Evolutionary conservation across 2,329 filamentous ascomycete genomes (phyloP), one percentile per base, ranked within the genome.

Genomic region (Leptographium radiaticola): DNA sequence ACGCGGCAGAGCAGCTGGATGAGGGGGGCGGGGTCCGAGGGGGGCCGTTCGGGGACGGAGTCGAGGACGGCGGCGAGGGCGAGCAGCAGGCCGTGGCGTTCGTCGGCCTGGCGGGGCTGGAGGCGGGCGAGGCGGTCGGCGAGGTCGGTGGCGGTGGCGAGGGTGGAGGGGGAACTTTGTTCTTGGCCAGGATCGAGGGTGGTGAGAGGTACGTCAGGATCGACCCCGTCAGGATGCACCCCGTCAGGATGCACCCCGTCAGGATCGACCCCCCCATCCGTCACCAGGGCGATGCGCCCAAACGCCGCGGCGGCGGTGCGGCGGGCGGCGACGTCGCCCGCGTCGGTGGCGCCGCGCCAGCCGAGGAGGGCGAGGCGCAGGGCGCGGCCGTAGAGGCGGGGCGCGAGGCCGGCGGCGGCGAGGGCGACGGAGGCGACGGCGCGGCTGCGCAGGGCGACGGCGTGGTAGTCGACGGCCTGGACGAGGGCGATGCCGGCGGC

Each of bases 391-490:
- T 83, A 83, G 58, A 87, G 88, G 1, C 71, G 13, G 20, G 9
- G 49, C 6, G 82, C 79, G 6, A 97, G 70, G n/a, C 70, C 71
- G 0, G 87, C 80, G 0, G 86, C 85, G 40, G 76, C 76, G 13
- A 81, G 70, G 0, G 87, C 83, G 12, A 97, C 88, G 48, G 90
- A 80, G 43, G 82, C 76, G 62, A 95, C 84, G 4, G 90, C 91
- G 59, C 87, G 79, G 16, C 86, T 84, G 30, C 91, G 79, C n/a
- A 94, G 76, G 3, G 93, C 91, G 20, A 98, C 89, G 40, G 88
- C 81, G 65, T 95, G 89, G 63, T 96, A 98, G 64, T 98, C 93
- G 1, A 97, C 87, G 2, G 80, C 78, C 64, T 97, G 93, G 0
- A 97, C 89, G 2, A 97, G 75, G 44, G 81, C 70, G 54, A 98